These are phyloP conservation scores for Trapa bicornis DNA, from an alignment of 345 rosid species.

Conservation along the genomic window DNA sequence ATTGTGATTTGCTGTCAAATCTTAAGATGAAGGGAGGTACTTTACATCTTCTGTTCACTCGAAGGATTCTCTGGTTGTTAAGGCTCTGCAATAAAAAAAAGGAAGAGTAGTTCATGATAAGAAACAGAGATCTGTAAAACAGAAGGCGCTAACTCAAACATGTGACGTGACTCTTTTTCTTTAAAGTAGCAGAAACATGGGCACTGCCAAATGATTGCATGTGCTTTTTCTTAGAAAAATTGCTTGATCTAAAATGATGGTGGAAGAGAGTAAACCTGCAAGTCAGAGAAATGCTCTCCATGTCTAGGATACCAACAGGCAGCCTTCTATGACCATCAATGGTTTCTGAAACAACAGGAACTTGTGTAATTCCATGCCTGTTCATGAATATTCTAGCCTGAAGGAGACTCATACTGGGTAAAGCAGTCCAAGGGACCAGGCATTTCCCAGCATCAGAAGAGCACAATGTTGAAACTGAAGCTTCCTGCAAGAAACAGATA, in stretches of 20 bases:
- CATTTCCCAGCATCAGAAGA: conserved; percentile 34
- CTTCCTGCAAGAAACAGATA: conserved; percentile 26
- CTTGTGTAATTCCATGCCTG: conserved; percentile 36
- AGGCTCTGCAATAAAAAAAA: conserved; percentile 22
- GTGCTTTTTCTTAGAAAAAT: neutral
- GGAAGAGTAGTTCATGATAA: neutral
- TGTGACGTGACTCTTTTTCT: neutral
- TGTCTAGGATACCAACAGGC: conserved; percentile 74
- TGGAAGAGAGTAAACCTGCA: conserved; percentile 38
- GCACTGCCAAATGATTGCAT: neutral
- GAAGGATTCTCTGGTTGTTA: conserved; percentile 27
- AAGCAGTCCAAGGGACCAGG: conserved; percentile 47
- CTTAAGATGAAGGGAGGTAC: neutral
- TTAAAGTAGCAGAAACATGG: neutral
- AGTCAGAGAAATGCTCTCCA: conserved; percentile 57
- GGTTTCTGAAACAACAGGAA: conserved; percentile 57
- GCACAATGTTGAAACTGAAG: conserved; percentile 54
- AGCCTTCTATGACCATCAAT: conserved; percentile 26
- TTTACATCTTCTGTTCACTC: neutral
- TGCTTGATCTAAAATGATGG: neutral
- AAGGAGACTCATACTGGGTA: conserved; percentile 67
- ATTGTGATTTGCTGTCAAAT: neutral
- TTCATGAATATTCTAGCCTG: conserved; percentile 49
- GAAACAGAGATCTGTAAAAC: neutral
- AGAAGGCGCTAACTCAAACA: neutral